Conservation (phyloP, 1,139 yeast genomes). For the Pichia sp. region DNA sequence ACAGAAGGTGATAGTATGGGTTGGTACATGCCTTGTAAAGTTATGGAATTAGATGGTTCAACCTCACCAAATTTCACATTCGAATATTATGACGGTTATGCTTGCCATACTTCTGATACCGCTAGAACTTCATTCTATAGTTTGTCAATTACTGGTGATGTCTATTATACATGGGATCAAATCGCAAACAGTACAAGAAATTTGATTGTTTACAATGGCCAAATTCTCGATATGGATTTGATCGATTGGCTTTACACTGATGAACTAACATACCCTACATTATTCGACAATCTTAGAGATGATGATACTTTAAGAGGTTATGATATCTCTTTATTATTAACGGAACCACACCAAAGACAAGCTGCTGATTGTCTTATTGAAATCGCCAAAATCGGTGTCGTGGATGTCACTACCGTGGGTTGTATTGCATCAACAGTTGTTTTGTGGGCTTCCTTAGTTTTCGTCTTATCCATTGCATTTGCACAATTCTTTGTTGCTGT, state of each 20-base stretch:
- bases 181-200: slow-evolving; percentile 68
- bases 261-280: slow-evolving; percentile 68
- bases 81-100: slow-evolving; percentile 73
- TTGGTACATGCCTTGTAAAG: slow-evolving; percentile 95
- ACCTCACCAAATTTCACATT: slow-evolving; percentile 58
- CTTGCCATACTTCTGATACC: slow-evolving; percentile 75
- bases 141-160: slow-evolving; percentile 65
- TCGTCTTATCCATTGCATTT: slow-evolving; percentile 77
- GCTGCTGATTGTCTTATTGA: slow-evolving; percentile 86
- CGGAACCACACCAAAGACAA: slow-evolving; percentile 65
- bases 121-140: slow-evolving; percentile 71
- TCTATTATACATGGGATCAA: slow-evolving; percentile 90
- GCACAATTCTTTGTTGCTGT: slow-evolving; percentile 82
- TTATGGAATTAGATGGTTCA: slow-evolving; percentile 69
- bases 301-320: slow-evolving; percentile 64
- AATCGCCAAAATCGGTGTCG: slow-evolving; percentile 81
- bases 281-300: slow-evolving; percentile 61
- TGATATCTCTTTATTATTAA: slow-evolving; percentile 76
- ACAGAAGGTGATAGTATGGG: slow-evolving; percentile 66
- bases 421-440: slow-evolving; percentile 91
- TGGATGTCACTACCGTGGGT: slow-evolving; percentile 92
- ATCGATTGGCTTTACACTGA: slow-evolving; percentile 69
- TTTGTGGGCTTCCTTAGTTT: slow-evolving; percentile 73
- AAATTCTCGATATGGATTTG: slow-evolving; percentile 77
- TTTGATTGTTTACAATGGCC: slow-evolving; percentile 84